These are phyloP conservation scores for Plicaturopsis crispa DNA, from an alignment of 768 basidiomycete genomes.

Conservation along the genomic window DNA sequence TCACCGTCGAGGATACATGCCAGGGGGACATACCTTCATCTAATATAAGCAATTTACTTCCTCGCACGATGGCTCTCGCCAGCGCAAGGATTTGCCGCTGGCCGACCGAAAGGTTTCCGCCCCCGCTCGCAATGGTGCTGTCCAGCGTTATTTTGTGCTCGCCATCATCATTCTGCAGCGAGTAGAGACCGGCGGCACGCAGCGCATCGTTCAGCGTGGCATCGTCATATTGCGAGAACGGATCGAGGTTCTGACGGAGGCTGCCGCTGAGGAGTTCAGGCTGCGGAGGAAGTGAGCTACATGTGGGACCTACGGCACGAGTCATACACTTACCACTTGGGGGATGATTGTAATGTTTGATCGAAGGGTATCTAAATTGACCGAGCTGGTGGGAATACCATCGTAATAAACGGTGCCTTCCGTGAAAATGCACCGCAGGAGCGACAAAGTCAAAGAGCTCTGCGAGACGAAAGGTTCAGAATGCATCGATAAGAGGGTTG, in stretches of 20 bases:
- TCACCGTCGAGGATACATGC: slow-evolving; percentile 1
- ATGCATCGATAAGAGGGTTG: slow-evolving; percentile 25
- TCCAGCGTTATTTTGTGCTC: slow-evolving; percentile 21
- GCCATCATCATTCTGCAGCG: slow-evolving; percentile 14
- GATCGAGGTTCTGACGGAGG: slow-evolving; percentile 41
- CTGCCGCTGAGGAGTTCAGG: slow-evolving; percentile 35
- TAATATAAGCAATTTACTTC: slow-evolving; percentile 36
- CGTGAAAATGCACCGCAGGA: slow-evolving; percentile 42
- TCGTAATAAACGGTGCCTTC: slow-evolving; percentile 39
- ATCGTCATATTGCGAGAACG: slow-evolving; percentile 41
- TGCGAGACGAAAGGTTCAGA: slow-evolving; percentile 13
- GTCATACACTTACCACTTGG: slow-evolving; percentile 20
- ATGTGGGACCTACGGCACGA: background rate
- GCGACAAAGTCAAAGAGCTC: slow-evolving; percentile 44
- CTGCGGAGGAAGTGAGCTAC: slow-evolving; percentile 10
- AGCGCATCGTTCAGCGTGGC: slow-evolving; percentile 31
- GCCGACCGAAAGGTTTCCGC: slow-evolving; percentile 26
- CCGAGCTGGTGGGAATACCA: slow-evolving; percentile 25
- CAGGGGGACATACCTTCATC: slow-evolving; percentile 24
- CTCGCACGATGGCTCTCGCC: slow-evolving; percentile 33
- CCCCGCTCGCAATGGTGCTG: slow-evolving; percentile 17
- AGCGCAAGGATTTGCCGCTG: slow-evolving; percentile 37
- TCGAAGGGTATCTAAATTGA: slow-evolving; percentile 40
- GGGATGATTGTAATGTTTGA: slow-evolving; percentile 39
- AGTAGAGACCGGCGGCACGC: slow-evolving; percentile 29